Evolutionary conservation across 164 flowering plant genomes (phyloP), one percentile per base, ranked within the genome.

Genomic region (Umbellularia californica): DNA sequence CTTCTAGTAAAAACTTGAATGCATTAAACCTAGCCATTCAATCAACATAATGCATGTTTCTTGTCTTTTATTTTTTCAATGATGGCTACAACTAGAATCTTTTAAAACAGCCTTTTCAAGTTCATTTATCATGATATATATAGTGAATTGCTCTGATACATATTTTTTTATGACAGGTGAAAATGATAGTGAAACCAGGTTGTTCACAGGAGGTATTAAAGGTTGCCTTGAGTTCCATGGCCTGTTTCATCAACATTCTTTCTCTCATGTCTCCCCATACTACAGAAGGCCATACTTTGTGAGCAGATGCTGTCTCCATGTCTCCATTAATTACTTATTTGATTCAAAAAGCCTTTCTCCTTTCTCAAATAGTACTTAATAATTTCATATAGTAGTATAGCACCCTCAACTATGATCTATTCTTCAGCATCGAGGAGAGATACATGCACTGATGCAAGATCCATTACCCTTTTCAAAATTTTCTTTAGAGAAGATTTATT

Each of bases 201-300:
- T 84, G 86, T 50, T 82, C 86, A 50, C 77, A 74, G 72, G 83
- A 80, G 33, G 78, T 84, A 35, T 65, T 84, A 71, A 80, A 82
- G 65, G 82, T 77, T 35, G 86, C 86, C 2, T 62, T 84, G 70
- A 77, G 73, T 65, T 78, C 78, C 64, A 75, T 84, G 79, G 60
- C 84, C 14, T 80, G 82, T 1, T 79, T 82, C n/a, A 71, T 77
- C 20, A 70, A 72, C 30, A 25, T 80, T 33, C 83, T 84, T 27
- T 69, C 81, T 17, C 52, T 23, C 71, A 47, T 80, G 72, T 76
- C 84, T 23, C 35, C 79, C 47, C 47, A 41, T 12, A 35, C 70
- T 24, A 27, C 66, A 15, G 75, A 71, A 60, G 74, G 52, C 65
- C 85, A 65, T 25, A 50, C 50, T 71, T 74, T 3, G 25, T 81